These are phyloP conservation scores for Hypericum androsaemum DNA, from an alignment of 345 rosid genomes.

Conservation along the genomic window DNA sequence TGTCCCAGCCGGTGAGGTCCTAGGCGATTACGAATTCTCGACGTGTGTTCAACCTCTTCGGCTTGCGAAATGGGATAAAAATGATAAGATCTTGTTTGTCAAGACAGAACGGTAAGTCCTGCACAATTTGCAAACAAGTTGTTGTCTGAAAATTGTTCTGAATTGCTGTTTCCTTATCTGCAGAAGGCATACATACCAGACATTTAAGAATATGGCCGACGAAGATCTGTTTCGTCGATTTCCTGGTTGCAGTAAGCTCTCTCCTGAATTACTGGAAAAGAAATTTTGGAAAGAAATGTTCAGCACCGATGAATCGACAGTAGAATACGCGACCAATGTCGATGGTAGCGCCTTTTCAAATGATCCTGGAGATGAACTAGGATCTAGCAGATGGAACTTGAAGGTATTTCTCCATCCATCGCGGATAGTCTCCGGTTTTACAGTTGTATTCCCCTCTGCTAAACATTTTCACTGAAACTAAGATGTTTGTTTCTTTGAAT, in stretches of 20 bases:
- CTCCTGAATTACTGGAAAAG: too few species aligned
- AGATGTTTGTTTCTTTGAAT: too few species aligned
- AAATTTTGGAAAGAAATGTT: conserved; percentile 7
- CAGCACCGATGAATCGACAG: neutral
- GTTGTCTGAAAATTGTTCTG: too few species aligned
- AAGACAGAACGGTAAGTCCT: neutral
- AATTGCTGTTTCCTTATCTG: too few species aligned
- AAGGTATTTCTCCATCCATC: neutral
- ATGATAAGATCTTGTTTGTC: conserved; percentile 3
- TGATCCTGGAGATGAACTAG: conserved; percentile 9
- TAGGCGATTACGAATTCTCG: neutral
- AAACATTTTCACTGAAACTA: too few species aligned
- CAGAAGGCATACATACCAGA: too few species aligned
- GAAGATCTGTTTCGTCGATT: too few species aligned
- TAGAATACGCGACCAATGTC: conserved; percentile 8
- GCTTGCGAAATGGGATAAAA: neutral
- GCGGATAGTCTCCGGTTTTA: too few species aligned
- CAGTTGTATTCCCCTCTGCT: too few species aligned
- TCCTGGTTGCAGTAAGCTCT: too few species aligned
- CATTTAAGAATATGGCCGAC: too few species aligned
- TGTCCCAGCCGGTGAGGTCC: conserved; percentile 6
- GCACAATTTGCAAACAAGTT: too few species aligned
- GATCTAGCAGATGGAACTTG: conserved; percentile 11
- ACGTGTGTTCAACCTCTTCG: conserved; percentile 10
- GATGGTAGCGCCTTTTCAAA: conserved; percentile 10